Base-by-base conservation (phyloP, 345 rosid genomes). In the thale cress (Arabidopsis thaliana) region DNA sequence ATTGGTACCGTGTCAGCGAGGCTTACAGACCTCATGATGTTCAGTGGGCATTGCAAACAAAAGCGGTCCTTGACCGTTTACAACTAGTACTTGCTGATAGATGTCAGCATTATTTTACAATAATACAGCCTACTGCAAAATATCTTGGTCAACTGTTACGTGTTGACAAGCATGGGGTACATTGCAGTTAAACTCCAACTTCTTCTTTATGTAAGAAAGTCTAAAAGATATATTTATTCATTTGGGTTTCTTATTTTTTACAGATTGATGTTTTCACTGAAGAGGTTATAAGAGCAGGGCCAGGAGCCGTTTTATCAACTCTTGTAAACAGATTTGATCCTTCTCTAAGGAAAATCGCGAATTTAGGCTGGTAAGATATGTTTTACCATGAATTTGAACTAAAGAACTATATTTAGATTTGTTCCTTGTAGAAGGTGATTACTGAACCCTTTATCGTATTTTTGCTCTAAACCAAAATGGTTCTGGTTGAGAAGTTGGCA, bases 261-360 rank as follows among this genome's bases (percentile, higher is more conserved):
- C 88, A 95, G 99, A 83, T 95, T 70, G 83, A 86, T 71, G 83
- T 91, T 77, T 95, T 95, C 84, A 87, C 96, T 22, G 99, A 94
- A 84, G 97, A 94, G 85, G 87, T 94, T 53, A 76, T 90, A 64
- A 91, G 97, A 71, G 92, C 91, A 74, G 97, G 99, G 78, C 88
- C 97, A 63, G 97, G 96, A 71, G 93, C 89, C 34, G 81, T 88
- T 56, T 76, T 94, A 55, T 94, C 99, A 68, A 75, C 83, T 56
- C 93, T 91, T 73, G 57, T 91, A 80, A 91, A 94, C 73, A 85
- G 87, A 71, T 89, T 94, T 62, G 97, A 94, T 82, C 96, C 97
- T 30, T 83, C 85, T 80, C 95, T 91, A 80, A 86, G 99, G 67
- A 84, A 87, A 80, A 89, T 84, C 37, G 96, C 99, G 14, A 80